Conservation (phyloP, 306 rosid species). For the Sphenostylis stenocarpa region DNA sequence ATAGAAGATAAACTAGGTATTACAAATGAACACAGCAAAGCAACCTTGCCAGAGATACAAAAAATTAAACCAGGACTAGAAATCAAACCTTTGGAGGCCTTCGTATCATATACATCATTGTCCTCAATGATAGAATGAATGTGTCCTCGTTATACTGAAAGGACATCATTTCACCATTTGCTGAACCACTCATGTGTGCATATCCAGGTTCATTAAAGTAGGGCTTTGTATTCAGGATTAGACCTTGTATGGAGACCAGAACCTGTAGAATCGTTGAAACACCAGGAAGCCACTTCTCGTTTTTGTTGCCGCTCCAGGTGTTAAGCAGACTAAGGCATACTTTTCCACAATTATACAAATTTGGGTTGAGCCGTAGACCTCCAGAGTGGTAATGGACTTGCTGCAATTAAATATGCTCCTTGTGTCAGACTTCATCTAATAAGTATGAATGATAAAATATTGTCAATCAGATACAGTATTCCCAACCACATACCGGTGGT, state of each 20-base stretch:
- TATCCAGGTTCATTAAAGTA: conserved; percentile 89
- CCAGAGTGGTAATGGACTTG: conserved; percentile 78
- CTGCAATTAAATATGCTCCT: conserved; percentile 43
- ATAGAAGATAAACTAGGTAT: not conserved
- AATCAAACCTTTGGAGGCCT: conserved; percentile 79
- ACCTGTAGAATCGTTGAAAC: conserved; percentile 89
- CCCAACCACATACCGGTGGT: conserved; percentile 74
- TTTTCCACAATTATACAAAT: conserved; percentile 82
- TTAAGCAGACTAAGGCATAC: conserved; percentile 95
- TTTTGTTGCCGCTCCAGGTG: conserved; percentile 73
- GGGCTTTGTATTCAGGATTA: conserved; percentile 84
- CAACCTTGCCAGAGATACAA: conserved; percentile 3
- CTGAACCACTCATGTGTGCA: conserved; percentile 52
- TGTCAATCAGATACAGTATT: not conserved
- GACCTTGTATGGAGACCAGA: conserved; percentile 88
- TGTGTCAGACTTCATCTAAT: conserved; percentile 29
- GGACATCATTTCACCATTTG: conserved; percentile 54
- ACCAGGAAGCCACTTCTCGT: conserved; percentile 86
- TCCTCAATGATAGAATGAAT: conserved; percentile 69
- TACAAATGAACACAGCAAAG: conserved; percentile 8
- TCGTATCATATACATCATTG: conserved; percentile 74
- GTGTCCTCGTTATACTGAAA: conserved; percentile 62
- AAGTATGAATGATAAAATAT: conserved; percentile 10
- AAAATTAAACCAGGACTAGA: conserved; percentile 32
- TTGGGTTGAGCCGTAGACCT: conserved; percentile 90